These are phyloP conservation scores for Cladophialophora carrionii DNA, from an alignment of 2,329 filamentous ascomycete species.

Conservation along the genomic window DNA sequence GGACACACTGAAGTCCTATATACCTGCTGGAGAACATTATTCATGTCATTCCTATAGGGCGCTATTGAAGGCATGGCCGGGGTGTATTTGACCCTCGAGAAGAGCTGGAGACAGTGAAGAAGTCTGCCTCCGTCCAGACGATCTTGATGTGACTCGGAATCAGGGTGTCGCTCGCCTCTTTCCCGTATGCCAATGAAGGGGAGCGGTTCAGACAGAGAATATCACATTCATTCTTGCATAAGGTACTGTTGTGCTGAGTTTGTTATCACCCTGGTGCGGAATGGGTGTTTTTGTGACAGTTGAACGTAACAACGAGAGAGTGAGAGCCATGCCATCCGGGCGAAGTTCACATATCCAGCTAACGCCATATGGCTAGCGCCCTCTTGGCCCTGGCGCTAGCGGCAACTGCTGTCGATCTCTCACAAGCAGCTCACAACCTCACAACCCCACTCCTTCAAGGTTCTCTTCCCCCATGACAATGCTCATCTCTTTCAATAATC, in stretches of 20 bases:
- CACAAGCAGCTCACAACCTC: slow-evolving; percentile 4
- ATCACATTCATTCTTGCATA: background rate
- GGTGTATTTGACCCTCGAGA: background rate
- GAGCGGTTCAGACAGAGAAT: background rate
- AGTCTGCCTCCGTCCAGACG: background rate
- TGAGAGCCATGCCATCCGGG: background rate
- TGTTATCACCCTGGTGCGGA: background rate
- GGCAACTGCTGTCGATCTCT: background rate
- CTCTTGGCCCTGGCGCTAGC: background rate
- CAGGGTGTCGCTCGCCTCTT: background rate
- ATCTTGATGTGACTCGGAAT: background rate
- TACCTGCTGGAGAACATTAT: slow-evolving; percentile 48
- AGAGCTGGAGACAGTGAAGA: background rate
- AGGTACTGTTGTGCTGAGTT: background rate
- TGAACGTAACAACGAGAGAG: background rate
- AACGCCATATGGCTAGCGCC: slow-evolving; percentile 19
- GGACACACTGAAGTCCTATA: background rate
- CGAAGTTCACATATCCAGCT: slow-evolving; percentile 7
- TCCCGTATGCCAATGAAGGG: background rate
- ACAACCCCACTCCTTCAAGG: background rate
- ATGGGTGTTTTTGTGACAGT: background rate
- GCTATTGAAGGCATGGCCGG: slow-evolving; percentile 44
- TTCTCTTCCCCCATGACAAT: slow-evolving; percentile 9
- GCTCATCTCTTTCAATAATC: background rate
- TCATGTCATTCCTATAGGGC: slow-evolving; percentile 44